Evolutionary conservation across 345 rosid genomes (phyloP).

Genomic region (Pelargonium nanum): DNA sequence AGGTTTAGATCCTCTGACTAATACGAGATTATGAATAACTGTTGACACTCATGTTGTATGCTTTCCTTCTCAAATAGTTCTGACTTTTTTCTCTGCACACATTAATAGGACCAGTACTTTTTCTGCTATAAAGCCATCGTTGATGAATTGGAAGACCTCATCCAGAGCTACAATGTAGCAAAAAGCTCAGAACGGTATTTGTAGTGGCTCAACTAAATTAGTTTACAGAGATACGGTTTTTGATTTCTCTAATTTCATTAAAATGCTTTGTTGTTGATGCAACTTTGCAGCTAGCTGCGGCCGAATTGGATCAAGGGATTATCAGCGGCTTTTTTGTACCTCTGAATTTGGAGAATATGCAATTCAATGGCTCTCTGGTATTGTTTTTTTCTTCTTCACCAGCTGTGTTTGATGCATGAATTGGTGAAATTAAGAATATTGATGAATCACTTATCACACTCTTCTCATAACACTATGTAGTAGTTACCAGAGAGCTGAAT

Average conservation of each 20-base stretch:
- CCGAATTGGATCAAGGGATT: neutral
- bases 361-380: neutral
- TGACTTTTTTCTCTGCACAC: neutral
- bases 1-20: too few species aligned
- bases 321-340: too few species aligned
- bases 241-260: neutral
- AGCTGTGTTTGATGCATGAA: neutral
- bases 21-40: too few species aligned
- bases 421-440: neutral
- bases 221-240: neutral
- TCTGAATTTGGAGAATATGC: neutral
- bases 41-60: neutral
- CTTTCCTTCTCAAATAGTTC: too few species aligned
- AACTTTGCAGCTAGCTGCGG: neutral
- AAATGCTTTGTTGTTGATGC: neutral
- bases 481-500: neutral
- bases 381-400: neutral
- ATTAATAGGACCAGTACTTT: constrained; percentile 55
- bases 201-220: neutral
- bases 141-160: constrained; percentile 61
- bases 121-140: constrained; percentile 68
- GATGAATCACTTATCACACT: neutral
- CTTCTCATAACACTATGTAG: neutral
- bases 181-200: constrained; percentile 23
- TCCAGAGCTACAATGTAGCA: constrained; percentile 19